Percentiles rank a stretch among this genome's conserved stretches.
phyloP scores from a whole-genome alignment of 1,139 yeast species.

The Pneumocystis canis region DNA sequence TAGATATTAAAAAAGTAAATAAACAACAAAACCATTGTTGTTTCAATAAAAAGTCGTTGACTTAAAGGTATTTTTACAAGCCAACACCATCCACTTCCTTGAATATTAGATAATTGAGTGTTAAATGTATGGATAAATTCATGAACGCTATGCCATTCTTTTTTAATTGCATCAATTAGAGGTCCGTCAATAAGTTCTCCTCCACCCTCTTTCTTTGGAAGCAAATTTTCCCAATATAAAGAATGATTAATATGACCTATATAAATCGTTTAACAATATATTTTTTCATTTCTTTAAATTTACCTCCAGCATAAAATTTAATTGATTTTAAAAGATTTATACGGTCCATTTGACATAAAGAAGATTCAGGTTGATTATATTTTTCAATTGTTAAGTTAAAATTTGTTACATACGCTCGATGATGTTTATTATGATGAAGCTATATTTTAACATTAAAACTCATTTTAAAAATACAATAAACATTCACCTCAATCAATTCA shows the following conservation, averaged over 20 bases:
- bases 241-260: constrained; percentile 54
- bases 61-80: constrained; percentile 74
- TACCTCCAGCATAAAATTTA: constrained; percentile 91
- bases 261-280: not conserved
- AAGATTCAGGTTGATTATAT: constrained; percentile 52
- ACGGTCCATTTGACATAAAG: constrained; percentile 53
- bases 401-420: constrained; percentile 85
- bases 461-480: not conserved
- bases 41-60: constrained; percentile 70
- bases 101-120: constrained; percentile 70
- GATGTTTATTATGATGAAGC: constrained; percentile 78
- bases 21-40: constrained; percentile 34
- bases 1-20: not conserved
- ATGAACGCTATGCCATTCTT: constrained; percentile 67
- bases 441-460: constrained; percentile 26
- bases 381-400: constrained; percentile 73
- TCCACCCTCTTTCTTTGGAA: constrained; percentile 71
- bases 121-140: constrained; percentile 55
- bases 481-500: not conserved
- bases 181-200: constrained; percentile 61
- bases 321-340: constrained; percentile 60
- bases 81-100: constrained; percentile 98
- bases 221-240: constrained; percentile 80
- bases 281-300: not conserved
- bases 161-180: constrained; percentile 46